Base-by-base conservation (phyloP, 257 asterid genomes). In the Pogostemon cablin region DNA sequence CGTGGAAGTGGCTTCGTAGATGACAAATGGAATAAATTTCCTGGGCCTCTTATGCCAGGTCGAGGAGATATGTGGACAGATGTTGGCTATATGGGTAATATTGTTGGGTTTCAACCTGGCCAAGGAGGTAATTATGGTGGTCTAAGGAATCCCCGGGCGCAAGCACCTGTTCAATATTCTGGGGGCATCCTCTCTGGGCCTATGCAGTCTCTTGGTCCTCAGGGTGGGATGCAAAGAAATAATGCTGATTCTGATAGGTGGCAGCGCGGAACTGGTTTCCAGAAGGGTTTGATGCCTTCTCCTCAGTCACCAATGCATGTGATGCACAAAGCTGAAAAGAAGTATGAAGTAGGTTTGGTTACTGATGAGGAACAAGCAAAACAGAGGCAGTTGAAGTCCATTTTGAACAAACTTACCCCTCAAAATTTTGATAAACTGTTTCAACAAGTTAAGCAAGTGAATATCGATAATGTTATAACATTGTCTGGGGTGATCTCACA, bases 341-440 rank as follows among this genome's bases (percentile, higher is more conserved):
- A 89, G 82, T 91, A 91, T 66, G 93, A 87, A 81, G 72, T 89
- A 17, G 96, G 98, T 76, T 82, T 75, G 77, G 78, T 81, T 41
- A 69, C 93, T 10, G 95, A 87, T 37, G 98, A 87, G 83, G 98
- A 91, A 74, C 75, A 89, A 79, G 86, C 88, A n/a, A 91, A 89
- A 66, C 98, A 91, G 79, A 83, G 98, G 79, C 91, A 79, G 79
- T 70, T 91, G 72, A 91, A 89, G 78, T 87, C 72, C 34, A 89
- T 91, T 63, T 72, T 91, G 83, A 91, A 91, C 87, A 91, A 91
- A 82, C 90, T 91, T 37, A 91, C 98, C 38, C 98, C 96, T 34
- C 98, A 89, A 61, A 91, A 91, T 78, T 89, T 91, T 66, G 93
- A 91, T 34, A 91, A 86, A 63, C 74, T 91, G 72, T 91, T 91